Evolutionary conservation across 306 rosid species (phyloP), one percentile per base, ranked within the genome.

Genomic region (Glycine soja): DNA sequence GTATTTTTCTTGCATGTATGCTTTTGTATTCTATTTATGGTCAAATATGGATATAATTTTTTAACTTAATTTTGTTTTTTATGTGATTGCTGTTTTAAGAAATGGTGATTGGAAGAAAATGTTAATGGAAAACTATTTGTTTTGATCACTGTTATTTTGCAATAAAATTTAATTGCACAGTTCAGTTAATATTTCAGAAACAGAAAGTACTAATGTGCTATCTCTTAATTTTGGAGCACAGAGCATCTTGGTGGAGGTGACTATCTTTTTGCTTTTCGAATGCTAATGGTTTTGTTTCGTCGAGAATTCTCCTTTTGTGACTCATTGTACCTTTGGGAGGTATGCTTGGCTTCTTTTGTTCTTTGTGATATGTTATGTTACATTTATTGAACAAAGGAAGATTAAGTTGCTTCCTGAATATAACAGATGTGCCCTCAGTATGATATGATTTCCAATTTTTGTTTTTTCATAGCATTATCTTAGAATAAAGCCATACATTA

Each of bases 291-390:
- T 88, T 81, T 89, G 84, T 96, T 96, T 80, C 98, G 99, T 47
- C 94, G 99, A 79, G 99, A 96, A 72, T 96, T 96, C 87, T 96
- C 99, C 38, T 96, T 96, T 77, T 92, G 99, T 79, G 99, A 96
- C 82, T 93, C 99, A 7, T 86, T 96, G 86, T 96, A 87, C 86
- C 98, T 96, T 82, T 96, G 99, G 99, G 99, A 96, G 99, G 99
- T 93, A 80, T 64, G 89, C 77, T 65, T 16, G 61, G 48, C 40
- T 75, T 53, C 79, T 57, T 46, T 7, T 62, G 45, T 59, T 18
- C 56, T 70, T 58, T 73, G 70, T 34, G 51, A 70, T 14, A 57
- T 47, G 10, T 72, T 52, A 47, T n/a, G 13, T 73, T 53, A 13
- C 13, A 38, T 67, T 68, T 74, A 61, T 32, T 53, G n/a, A 82